Evolutionary conservation across 495 filamentous ascomycete genomes (phyloP), one percentile per base, ranked within the genome.

Genomic region (Aspergillus coremiiformis): DNA sequence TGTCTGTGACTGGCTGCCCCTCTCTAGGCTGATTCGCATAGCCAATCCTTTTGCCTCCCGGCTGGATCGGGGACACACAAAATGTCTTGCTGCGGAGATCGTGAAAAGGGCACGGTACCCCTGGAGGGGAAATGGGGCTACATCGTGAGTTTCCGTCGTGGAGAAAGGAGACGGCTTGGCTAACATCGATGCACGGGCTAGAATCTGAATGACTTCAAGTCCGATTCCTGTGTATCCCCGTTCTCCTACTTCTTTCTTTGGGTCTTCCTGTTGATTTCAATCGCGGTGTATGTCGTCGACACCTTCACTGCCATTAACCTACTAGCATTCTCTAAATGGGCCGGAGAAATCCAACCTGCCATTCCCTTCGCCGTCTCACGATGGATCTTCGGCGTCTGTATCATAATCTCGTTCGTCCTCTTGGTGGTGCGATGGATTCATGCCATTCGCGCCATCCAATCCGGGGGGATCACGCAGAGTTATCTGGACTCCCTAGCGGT

Each of bases 121-220:
- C 76, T 89, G 49, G 89, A 94, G 67, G 86, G 95, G 72, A 89
- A 88, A 76, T 98, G 93, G 89, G 87, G 90, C 59, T 95, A 89
- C 58, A 89, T 98, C 62, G 90, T 94, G 78, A 53, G 87, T 74
- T 48, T 3, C 21, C 30, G 24, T 5, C 9, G 17, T 42, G 21
- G 21, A 50, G 35, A 26, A 33, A 49, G 51, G n/a, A 24, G 32
- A 8, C 5, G 11, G 44, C 50, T 49, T 65, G 37, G 62, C 50
- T 21, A n/a, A 44, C 14, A n/a, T 42, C 44, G 1, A 52, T 26
- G 15, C 12, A 3, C 37, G 10, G 44, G 44, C n/a, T 57, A 96
- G 90, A 96, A 85, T 63, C 80, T 98, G 9, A 75, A 79, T 49
- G 93, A 96, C 65, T 98, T 96, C 76, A 87, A 87, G 59, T 82